Conservation (phyloP, 2,329 filamentous ascomycete species). For the Dothidotthia symphoricarpi region DNA sequence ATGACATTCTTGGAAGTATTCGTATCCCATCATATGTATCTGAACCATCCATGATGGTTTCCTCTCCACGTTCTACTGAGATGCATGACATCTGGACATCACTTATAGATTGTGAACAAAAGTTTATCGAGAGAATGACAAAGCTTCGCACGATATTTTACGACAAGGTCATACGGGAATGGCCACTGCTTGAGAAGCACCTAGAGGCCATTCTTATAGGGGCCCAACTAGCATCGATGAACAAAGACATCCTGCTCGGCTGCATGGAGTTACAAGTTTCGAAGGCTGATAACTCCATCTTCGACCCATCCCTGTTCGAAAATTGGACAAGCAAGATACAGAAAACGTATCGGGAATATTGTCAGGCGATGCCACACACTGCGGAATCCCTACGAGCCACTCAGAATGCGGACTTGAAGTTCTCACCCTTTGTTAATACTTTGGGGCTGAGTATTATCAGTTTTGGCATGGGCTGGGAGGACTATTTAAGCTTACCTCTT, state of each 20-base stretch:
- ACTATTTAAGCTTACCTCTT: constrained; percentile 26
- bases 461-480: constrained; percentile 30
- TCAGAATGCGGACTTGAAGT: constrained; percentile 20
- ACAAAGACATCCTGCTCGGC: constrained; percentile 22
- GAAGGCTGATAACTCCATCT: constrained; percentile 10
- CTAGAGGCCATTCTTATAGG: constrained; percentile 20
- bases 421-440: constrained; percentile 25
- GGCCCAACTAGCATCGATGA: constrained; percentile 17
- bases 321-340: constrained; percentile 20
- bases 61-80: constrained; percentile 13
- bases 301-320: constrained; percentile 24
- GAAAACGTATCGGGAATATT: constrained; percentile 26
- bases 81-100: constrained; percentile 25
- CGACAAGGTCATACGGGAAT: constrained; percentile 24
- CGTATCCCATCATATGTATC: neutral
- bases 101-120: constrained; percentile 22
- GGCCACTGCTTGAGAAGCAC: constrained; percentile 28
- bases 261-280: constrained; percentile 19
- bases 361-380: constrained; percentile 25
- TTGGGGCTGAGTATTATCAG: constrained; percentile 26
- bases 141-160: constrained; percentile 30
- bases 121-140: constrained; percentile 25
- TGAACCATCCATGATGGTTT: neutral
- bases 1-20: constrained; percentile 6
- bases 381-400: constrained; percentile 24